Base-by-base conservation (phyloP, 768 basidiomycete species). In the Tricholoma furcatifolium region DNA sequence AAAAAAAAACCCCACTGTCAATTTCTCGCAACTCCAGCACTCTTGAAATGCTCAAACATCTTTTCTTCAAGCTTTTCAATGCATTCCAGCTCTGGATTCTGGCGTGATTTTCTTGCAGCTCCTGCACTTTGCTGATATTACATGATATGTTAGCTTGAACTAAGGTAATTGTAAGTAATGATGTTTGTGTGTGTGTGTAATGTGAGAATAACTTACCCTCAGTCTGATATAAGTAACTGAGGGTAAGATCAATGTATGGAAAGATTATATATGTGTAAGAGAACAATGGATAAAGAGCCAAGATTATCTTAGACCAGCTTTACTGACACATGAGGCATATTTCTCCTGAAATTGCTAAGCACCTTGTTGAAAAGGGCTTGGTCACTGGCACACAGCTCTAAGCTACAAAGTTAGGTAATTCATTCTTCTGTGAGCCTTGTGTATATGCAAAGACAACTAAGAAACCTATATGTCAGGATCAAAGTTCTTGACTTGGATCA, bases 381-480 rank as follows among this genome's bases (percentile, higher is more conserved):
- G 60, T 74, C 14, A 66, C 60, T n/a, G 71, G 73, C 0, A 40
- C 75, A 1, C 41, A 50, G 7, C 55, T 74, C 9, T 57, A 66
- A 12, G 27, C 36, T 2, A 17, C 48, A 1, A 43, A 58, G 3
- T 56, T 36, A 0, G 50, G 64, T 6, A 50, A 63, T 9, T 7
- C 27, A 27, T 59, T 65, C 43, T 65, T 67, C 20, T 81, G 79
- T 54, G 64, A 76, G 14, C 70, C 74, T 0, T 81, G 80, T 43
- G 58, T 73, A 1, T 74, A 73, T 50, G 77, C 68, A 1, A 81
- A 79, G 54, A 63, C 66, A 0, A 75, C 61, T 1, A 50, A 64
- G 0, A 70, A 72, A 50, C 60, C 71, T 0, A 56, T 74, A 52
- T 62, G 0, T 59, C 65, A 0, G 64, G 68, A 23, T 47, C 27